Base-by-base conservation (phyloP, 2,329 filamentous ascomycete species). In the Fusarium floridanum region DNA sequence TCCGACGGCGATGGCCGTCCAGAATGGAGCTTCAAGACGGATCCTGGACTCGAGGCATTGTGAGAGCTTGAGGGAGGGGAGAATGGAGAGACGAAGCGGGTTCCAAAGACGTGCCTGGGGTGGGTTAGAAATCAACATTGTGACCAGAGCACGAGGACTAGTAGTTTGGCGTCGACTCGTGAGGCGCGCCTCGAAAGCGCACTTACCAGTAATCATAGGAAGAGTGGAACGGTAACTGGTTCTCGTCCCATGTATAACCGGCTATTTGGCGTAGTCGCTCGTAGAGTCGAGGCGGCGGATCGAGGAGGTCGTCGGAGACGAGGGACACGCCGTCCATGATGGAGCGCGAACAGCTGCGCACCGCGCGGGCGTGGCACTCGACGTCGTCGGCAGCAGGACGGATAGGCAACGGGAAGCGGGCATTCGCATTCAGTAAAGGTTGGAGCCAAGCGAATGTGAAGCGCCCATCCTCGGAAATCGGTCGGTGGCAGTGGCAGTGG, bases 131-230 rank as follows among this genome's bases (percentile, higher is more conserved):
- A 64, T 68, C 29, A 27, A 61, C 14, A 65, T 32, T 8, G n/a
- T 12, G 41, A 43, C 50, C 24, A 37, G 20, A n/a, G 57, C n/a
- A 34, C 65, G 22, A 27, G 29, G 61, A 17, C 27, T 48, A 22
- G 57, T 43, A 17, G 37, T 16, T 20, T 56, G 22, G 24, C 17
- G 57, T 41, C 41, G 34, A 22, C 45, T 48, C 36, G 22, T 29
- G 37, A 55, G 56, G 55, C 37, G 36, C 39, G 34, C 32, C 17
- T 41, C 27, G 36, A 22, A 62, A 60, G 43, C 29, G 20, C 32
- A 78, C 84, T 78, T 85, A 91, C 95, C 95, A 98, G 85, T 95
- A 95, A 82, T 97, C 95, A 83, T 98, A 98, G 78, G 92, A 94
- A 61, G 89, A 89, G 80, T 92, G 91, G 66, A 88, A 85, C 12